These are phyloP conservation scores for Daucus carota DNA, from an alignment of 129 eudicot genomes.

Conservation along the genomic window DNA sequence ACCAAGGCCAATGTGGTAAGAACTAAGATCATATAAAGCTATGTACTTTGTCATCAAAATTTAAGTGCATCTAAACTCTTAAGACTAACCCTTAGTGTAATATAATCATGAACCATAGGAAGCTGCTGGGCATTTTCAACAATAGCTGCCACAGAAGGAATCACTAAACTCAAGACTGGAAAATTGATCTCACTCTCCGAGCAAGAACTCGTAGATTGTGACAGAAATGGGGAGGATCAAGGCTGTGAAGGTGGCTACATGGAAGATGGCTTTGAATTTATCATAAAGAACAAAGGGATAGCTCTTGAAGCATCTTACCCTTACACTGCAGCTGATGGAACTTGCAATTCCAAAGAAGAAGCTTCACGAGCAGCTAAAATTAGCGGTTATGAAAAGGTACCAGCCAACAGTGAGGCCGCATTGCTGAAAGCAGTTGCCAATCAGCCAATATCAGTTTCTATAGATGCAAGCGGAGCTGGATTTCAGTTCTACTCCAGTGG, in stretches of 20 bases:
- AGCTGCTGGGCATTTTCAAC: constrained; percentile 44
- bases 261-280: constrained; percentile 26
- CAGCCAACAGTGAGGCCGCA: constrained; percentile 18
- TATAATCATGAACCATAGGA: constrained; percentile 15
- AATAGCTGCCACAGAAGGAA: constrained; percentile 35
- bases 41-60: background rate
- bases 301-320: constrained; percentile 29
- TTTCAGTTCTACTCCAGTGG: constrained; percentile 31
- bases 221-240: constrained; percentile 23
- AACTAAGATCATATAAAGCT: no score
- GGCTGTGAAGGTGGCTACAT: constrained; percentile 33
- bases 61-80: background rate
- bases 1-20: constrained; percentile 45
- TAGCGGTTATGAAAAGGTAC: constrained; percentile 17
- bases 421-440: constrained; percentile 25
- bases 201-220: constrained; percentile 34
- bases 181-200: constrained; percentile 32
- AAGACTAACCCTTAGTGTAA: background rate
- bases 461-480: constrained; percentile 17
- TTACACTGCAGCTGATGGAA: constrained; percentile 12
- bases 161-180: constrained; percentile 24
- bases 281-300: constrained; percentile 24
- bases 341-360: constrained; percentile 19
- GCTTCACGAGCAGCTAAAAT: constrained; percentile 18
- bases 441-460: constrained; percentile 27